Evolutionary conservation across 2,329 filamentous ascomycete genomes (phyloP).

Genomic region (Neospermospora avenae): DNA sequence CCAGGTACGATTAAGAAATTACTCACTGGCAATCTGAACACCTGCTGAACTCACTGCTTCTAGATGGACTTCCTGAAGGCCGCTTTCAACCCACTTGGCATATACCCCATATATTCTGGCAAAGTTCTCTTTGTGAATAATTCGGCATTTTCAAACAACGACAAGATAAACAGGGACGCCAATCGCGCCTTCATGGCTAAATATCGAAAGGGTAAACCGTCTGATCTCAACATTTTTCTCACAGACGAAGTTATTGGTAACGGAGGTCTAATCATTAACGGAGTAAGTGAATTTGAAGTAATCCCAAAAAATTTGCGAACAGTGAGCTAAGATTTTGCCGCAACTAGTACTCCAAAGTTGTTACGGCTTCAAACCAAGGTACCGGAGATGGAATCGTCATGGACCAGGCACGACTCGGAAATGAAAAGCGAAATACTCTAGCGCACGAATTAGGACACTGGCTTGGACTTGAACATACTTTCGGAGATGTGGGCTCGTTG

Average conservation of each 20-base stretch:
- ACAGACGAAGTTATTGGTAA: neutral
- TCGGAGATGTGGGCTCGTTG: neutral
- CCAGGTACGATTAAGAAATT: neutral
- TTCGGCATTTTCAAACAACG: neutral
- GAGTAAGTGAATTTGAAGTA: too few relatives aligned
- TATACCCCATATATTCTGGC: neutral
- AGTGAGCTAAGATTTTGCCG: neutral
- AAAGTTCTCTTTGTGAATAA: neutral
- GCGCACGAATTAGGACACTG: neutral
- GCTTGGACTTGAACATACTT: conserved; percentile 4
- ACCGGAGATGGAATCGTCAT: neutral
- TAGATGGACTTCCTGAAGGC: neutral
- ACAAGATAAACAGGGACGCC: neutral
- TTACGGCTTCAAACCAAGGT: neutral
- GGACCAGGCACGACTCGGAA: neutral
- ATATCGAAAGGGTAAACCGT: neutral
- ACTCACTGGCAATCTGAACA: too few relatives aligned
- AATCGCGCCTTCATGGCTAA: neutral
- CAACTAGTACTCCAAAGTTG: neutral
- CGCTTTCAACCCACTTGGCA: neutral
- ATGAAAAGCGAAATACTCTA: neutral
- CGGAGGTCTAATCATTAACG: neutral
- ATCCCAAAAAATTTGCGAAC: too few relatives aligned
- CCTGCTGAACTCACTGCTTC: neutral
- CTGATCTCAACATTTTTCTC: neutral